Base-by-base conservation (phyloP, 2,329 filamentous ascomycete species). In the Cadophora sp. region DNA sequence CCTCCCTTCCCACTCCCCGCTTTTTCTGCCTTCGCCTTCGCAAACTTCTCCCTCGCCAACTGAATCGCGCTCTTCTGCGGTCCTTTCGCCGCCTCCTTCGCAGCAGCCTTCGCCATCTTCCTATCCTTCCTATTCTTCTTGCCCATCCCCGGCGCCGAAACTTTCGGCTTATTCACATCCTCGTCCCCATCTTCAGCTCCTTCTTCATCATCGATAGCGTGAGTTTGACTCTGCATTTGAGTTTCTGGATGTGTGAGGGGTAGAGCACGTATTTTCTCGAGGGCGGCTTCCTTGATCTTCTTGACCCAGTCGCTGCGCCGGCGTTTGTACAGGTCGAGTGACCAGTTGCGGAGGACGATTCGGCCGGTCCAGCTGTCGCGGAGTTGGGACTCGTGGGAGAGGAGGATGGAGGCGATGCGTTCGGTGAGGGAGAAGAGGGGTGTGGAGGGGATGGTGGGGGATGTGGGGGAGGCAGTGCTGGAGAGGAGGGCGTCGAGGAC, bases 311-410 rank as follows among this genome's bases (percentile, higher is more conserved):
- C 89, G 6, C 81, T 82, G 50, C 87, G 81, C 63, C 84, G 81
- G 31, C 89, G 82, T 76, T 89, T 90, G 79, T 90, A 92, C 6
- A 91, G 79, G 78, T 93, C 91, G 86, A 92, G 90, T 43, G 83
- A 85, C 90, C 91, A 93, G 75, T 92, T 92, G 71, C 88, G 84
- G 89, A 90, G 92, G 12, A 92, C 89, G 3, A 87, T 88, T 40
- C 90, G 82, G 1, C 91, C 91, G 26, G 88, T 83, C 43, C 85
- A 86, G 1, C 86, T 89, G 67, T 91, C 88, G n/a, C 90, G 84
- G 22, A 92, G 78, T 0, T 80, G 74, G n/a, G 81, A 78, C 76
- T 92, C 90, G 66, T 87, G 84, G 64, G 84, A 81, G 0, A 83
- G 80, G 11, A 93, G 81, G 72, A 91, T 87, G 71, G 87, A 83